A percentile compares a stretch with the other conserved stretches of the same genome.
Conservation (phyloP, 164 flowering plant genomes). For the Kalanchoe fedtschenkoi region DNA sequence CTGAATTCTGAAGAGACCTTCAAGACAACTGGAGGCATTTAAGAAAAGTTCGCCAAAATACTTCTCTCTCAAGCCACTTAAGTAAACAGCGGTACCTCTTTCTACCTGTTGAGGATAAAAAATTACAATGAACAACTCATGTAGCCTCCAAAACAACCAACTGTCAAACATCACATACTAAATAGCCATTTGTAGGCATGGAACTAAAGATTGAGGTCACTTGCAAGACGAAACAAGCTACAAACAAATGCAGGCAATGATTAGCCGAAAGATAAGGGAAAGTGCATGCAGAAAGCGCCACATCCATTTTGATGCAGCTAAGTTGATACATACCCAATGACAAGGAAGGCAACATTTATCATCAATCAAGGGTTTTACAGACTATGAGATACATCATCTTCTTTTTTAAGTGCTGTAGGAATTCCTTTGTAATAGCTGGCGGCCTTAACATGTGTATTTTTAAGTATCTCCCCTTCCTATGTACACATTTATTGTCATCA, state of each 20-base stretch:
- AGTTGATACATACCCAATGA: not conserved
- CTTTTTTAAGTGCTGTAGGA: too few species aligned
- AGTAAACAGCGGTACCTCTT: slow-evolving; percentile 64
- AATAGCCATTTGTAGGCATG: not conserved
- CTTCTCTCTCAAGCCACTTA: slow-evolving; percentile 93
- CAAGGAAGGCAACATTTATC: not conserved
- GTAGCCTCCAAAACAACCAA: not conserved
- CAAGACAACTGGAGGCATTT: slow-evolving; percentile 56
- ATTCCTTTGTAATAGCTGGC: too few species aligned
- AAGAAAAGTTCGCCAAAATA: slow-evolving; percentile 89
- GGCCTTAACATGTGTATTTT: too few species aligned
- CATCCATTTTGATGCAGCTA: not conserved
- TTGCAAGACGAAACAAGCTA: not conserved
- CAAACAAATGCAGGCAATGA: not conserved
- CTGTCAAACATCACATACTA: not conserved
- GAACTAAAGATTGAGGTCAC: not conserved
- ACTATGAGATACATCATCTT: too few species aligned
- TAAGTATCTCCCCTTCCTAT: too few species aligned
- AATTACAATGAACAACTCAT: not conserved
- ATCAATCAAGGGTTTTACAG: not conserved
- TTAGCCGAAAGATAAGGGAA: not conserved
- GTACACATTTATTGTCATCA: too few species aligned
- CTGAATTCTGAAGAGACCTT: slow-evolving; percentile 19
- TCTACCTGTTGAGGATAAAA: slow-evolving; percentile 55
- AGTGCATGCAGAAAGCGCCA: not conserved